Evolutionary conservation across 345 rosid genomes (phyloP).

Genomic region (Fremontodendron californicum): DNA sequence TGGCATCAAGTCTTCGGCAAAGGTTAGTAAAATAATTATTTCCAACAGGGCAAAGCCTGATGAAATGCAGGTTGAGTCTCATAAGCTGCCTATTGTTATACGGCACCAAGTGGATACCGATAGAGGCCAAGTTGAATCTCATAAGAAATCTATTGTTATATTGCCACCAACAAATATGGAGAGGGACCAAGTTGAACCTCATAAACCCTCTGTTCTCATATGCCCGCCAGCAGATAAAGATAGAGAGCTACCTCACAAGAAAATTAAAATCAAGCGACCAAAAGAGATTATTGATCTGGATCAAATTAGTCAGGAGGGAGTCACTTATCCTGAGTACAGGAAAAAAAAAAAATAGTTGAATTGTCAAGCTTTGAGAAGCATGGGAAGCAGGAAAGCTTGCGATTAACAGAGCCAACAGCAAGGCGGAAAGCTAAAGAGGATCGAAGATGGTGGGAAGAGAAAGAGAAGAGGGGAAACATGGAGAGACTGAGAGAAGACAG

Average conservation of each 20-base stretch:
- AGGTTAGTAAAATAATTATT: conserved; percentile 64
- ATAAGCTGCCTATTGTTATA: conserved; percentile 46
- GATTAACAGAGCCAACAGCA: conserved; percentile 38
- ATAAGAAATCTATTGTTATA: conserved; percentile 59
- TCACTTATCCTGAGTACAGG: conserved; percentile 54
- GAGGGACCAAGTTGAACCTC: conserved; percentile 55
- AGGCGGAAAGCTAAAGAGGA: conserved; percentile 61
- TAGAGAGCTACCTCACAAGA: conserved; percentile 66
- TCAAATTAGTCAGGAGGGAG: conserved; percentile 65
- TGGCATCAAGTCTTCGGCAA: conserved; percentile 47
- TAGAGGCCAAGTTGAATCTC: conserved; percentile 54
- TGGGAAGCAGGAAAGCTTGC: conserved; percentile 38
- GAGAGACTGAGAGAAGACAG: conserved; percentile 52
- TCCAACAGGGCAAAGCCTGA: conserved; percentile 67
- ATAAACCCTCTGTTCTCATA: conserved; percentile 72
- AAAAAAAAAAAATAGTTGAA: conserved; percentile 82
- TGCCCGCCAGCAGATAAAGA: conserved; percentile 69
- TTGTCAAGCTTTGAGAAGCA: conserved; percentile 59
- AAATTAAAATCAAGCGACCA: conserved; percentile 68
- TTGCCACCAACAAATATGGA: conserved; percentile 55
- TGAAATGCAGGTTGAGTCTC: conserved; percentile 46
- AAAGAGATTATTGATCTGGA: conserved; percentile 72
- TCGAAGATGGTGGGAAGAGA: conserved; percentile 77
- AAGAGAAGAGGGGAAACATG: conserved; percentile 52
- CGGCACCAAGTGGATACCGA: conserved; percentile 51